Percentiles rank a stretch among this genome's conserved stretches.
Conservation (phyloP, 495 filamentous ascomycete species). For the Podospora pseudoanserina region DNA sequence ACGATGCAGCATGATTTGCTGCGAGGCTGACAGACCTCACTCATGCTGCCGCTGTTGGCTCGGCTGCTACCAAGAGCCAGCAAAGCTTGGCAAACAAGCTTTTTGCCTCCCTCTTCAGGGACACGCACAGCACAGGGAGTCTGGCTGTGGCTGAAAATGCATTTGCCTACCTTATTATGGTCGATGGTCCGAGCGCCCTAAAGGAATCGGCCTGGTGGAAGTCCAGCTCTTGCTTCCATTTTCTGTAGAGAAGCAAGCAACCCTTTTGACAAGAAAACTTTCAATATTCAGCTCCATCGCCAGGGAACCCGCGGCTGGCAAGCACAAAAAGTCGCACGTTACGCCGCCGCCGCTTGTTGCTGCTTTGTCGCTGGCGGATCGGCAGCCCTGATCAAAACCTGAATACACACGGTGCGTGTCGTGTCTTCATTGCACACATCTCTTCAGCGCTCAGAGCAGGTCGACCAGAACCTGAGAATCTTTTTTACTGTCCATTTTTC, state of each 20-base stretch:
- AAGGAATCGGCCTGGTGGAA: neutral
- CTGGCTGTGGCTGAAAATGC: neutral
- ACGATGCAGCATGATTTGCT: neutral
- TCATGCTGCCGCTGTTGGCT: neutral
- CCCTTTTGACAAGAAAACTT: neutral
- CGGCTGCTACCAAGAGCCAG: neutral
- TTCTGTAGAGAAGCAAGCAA: neutral
- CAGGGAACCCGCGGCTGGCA: neutral
- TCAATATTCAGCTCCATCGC: neutral
- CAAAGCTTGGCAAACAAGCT: neutral
- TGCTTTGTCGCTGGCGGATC: neutral
- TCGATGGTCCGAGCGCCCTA: no score
- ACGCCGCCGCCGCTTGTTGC: neutral
- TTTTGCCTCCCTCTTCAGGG: neutral
- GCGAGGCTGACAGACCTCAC: neutral
- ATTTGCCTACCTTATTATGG: no score
- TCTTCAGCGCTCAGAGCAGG: neutral
- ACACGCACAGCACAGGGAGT: neutral
- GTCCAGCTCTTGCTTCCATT: neutral
- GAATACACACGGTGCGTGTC: neutral
- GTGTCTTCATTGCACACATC: neutral
- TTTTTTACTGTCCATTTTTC: no score
- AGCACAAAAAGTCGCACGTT: neutral
- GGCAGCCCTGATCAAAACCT: neutral
- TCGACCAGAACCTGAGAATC: no score